Evolutionary conservation across 2,329 filamentous ascomycete genomes (phyloP).

Genomic region (Amauroascus verrucosus): DNA sequence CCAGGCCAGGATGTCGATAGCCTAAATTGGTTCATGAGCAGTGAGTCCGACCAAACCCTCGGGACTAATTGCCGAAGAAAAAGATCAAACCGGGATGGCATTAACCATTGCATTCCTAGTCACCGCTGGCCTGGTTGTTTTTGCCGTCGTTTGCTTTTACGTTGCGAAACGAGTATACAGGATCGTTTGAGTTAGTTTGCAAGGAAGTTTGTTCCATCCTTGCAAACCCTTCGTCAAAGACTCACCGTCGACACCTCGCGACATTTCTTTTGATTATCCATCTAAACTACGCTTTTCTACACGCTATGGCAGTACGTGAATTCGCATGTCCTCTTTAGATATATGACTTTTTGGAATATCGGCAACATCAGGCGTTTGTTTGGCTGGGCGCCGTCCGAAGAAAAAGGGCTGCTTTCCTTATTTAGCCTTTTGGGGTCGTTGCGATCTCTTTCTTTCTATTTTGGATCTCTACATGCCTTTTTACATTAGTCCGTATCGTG

Average conservation of each 20-base stretch:
- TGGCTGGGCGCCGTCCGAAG: too few relatives aligned
- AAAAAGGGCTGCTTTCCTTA: too few relatives aligned
- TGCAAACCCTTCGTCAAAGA: too few relatives aligned
- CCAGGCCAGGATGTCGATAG: slow-evolving; percentile 81
- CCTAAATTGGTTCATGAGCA: slow-evolving; percentile 62
- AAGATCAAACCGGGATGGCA: background rate
- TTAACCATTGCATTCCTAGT: slow-evolving; percentile 31
- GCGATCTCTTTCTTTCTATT: background rate
- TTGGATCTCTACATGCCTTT: background rate
- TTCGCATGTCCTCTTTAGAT: too few relatives aligned
- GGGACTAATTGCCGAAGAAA: too few relatives aligned
- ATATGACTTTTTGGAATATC: too few relatives aligned
- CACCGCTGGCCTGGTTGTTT: slow-evolving; percentile 64
- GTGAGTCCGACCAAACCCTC: slow-evolving; percentile 25
- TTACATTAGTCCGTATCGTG: background rate
- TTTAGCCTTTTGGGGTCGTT: background rate
- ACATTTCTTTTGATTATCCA: too few relatives aligned
- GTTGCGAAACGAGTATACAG: slow-evolving; percentile 76
- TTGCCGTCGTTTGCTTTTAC: slow-evolving; percentile 69
- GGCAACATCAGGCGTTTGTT: too few relatives aligned
- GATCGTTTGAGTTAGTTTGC: slow-evolving; percentile 65
- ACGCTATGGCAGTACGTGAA: too few relatives aligned
- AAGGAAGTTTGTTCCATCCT: too few relatives aligned
- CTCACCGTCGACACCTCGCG: too few relatives aligned
- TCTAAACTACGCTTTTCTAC: too few relatives aligned